A percentile compares a stretch with the other conserved stretches of the same genome.
Evolutionary conservation across 2,329 filamentous ascomycete genomes (phyloP).

Genomic region (Thyridium curvatum): DNA sequence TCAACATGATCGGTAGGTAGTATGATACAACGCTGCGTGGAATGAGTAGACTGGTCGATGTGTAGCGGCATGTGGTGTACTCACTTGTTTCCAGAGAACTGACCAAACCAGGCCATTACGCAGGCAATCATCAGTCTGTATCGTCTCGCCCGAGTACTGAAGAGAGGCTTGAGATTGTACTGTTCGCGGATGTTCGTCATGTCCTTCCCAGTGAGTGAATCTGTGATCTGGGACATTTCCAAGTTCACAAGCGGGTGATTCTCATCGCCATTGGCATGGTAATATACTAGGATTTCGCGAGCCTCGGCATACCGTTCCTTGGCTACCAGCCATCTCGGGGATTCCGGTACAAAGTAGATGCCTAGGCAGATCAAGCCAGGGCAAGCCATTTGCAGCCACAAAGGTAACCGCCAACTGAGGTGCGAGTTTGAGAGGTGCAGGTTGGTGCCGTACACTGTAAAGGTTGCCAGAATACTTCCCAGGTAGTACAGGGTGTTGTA

Average conservation of each 20-base stretch:
- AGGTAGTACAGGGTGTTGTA: no score
- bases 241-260: not conserved
- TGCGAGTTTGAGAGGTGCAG: no score
- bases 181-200: not conserved
- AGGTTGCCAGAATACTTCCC: no score
- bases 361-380: no score
- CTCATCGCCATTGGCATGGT: slow-evolving; percentile 4
- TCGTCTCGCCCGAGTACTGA: not conserved
- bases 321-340: slow-evolving; percentile 1
- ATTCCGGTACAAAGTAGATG: not conserved
- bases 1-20: slow-evolving; percentile 3
- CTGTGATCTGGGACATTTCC: slow-evolving; percentile 1
- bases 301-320: slow-evolving; percentile 1
- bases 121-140: no score
- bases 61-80: no score
- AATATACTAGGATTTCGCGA: not conserved
- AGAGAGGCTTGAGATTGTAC: slow-evolving; percentile 1
- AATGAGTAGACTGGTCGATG: not conserved
- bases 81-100: no score
- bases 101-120: no score
- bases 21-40: slow-evolving; percentile 4
- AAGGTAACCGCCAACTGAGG: no score
- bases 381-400: no score
- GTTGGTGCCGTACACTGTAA: no score
- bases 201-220: not conserved